Conservation (phyloP, 176 grass and related monocot species). For the Areca catechu region DNA sequence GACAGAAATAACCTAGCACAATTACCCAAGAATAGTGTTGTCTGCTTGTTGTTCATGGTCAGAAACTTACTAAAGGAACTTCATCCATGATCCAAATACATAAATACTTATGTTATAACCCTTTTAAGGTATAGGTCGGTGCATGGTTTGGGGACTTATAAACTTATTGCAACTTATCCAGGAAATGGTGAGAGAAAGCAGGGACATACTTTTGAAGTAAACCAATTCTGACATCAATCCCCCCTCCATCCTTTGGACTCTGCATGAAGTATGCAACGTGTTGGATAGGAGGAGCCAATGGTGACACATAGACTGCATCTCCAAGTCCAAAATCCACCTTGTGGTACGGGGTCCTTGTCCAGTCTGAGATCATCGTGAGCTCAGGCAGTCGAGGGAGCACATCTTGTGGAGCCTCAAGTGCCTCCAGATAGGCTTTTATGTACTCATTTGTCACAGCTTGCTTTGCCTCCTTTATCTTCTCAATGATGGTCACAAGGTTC, state of each 20-base stretch:
- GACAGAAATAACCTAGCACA: too few relatives aligned
- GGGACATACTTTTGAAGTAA: conserved; percentile 4
- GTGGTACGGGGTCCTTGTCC: conserved; percentile 18
- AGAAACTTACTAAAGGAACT: too few relatives aligned
- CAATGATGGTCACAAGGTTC: not conserved
- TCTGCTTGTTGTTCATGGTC: too few relatives aligned
- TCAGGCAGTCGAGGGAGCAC: conserved; percentile 12
- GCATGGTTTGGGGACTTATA: too few relatives aligned
- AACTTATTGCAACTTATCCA: not conserved
- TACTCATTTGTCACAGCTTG: conserved; percentile 1
- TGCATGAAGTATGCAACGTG: conserved; percentile 23
- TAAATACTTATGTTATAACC: too few relatives aligned
- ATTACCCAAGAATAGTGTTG: too few relatives aligned
- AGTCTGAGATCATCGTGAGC: conserved; percentile 19
- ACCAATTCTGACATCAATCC: conserved; percentile 20
- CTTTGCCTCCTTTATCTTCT: conserved; percentile 12
- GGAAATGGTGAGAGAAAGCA: conserved; percentile 10
- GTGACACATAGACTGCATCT: not conserved
- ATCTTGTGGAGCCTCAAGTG: not conserved
- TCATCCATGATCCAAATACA: too few relatives aligned
- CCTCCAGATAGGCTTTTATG: not conserved
- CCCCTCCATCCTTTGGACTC: conserved; percentile 7
- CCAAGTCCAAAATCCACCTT: conserved; percentile 11
- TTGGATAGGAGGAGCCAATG: conserved; percentile 5
- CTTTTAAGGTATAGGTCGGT: too few relatives aligned